A percentile compares a stretch with the other conserved stretches of the same genome.
These are phyloP conservation scores for Leishmania amazonensis DNA, from an alignment of 208 protist genomes.

Conservation along the genomic window DNA sequence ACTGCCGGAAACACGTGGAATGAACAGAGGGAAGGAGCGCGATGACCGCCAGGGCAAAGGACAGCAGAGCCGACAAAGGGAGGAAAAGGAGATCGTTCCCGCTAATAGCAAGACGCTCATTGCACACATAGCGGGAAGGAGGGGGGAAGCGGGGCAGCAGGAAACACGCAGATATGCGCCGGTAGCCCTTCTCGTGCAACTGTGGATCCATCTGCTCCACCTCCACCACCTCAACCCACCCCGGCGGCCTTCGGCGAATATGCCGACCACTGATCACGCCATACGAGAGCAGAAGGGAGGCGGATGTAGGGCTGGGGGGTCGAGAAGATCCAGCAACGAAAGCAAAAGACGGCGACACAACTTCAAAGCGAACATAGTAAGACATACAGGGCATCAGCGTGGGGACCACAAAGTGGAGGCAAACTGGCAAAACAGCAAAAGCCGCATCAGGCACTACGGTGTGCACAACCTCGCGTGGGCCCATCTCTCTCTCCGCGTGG, in stretches of 20 bases:
- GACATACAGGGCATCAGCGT: not conserved
- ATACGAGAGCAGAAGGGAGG: not conserved
- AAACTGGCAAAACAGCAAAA: not conserved
- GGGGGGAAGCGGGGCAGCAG: not conserved
- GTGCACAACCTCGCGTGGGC: not conserved
- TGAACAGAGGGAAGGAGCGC: not conserved
- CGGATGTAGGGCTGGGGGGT: not conserved
- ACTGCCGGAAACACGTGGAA: not conserved
- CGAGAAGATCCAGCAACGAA: constrained; percentile 7
- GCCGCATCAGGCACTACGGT: not conserved
- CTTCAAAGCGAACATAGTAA: not conserved
- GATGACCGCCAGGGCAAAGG: not conserved
- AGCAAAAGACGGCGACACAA: not conserved
- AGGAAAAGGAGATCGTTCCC: not conserved
- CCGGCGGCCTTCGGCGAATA: not conserved
- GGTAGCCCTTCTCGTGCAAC: not conserved
- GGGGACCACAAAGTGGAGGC: not conserved
- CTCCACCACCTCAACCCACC: not conserved
- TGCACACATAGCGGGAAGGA: not conserved
- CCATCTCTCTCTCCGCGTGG: not conserved
- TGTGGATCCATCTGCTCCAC: not conserved
- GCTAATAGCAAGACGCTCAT: not conserved
- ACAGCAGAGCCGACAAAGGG: not conserved
- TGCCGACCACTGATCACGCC: not conserved
- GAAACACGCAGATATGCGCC: not conserved